These are phyloP conservation scores for Scheffersomyces coipomensis DNA, from an alignment of 805 yeast species.

Conservation along the genomic window DNA sequence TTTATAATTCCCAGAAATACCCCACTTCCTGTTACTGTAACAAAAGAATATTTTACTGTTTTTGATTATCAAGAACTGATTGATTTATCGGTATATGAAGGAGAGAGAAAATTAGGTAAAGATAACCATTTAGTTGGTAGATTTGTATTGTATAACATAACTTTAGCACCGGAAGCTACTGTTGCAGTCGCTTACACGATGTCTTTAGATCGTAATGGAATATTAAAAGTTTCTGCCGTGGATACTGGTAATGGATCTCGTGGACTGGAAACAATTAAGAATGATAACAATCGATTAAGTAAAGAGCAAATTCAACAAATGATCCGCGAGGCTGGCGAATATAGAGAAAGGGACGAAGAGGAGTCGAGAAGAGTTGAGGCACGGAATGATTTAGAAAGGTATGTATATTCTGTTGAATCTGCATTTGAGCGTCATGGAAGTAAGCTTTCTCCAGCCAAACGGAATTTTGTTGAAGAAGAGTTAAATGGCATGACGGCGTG, in stretches of 20 bases:
- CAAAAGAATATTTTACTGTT: constrained; percentile 93
- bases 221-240: constrained; percentile 79
- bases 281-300: constrained; percentile 91
- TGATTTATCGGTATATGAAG: constrained; percentile 89
- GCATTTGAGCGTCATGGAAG: too few species aligned
- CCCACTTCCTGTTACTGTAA: constrained; percentile 92
- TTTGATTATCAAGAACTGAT: constrained; percentile 97
- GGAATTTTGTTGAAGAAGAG: too few species aligned
- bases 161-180: constrained; percentile 90
- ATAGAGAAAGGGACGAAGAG: constrained; percentile 85
- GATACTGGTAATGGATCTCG: constrained; percentile 95
- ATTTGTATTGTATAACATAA: constrained; percentile 82
- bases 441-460: too few species aligned
- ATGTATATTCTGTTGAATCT: too few species aligned
- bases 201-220: constrained; percentile 86
- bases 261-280: constrained; percentile 87
- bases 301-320: constrained; percentile 95
- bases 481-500: too few species aligned
- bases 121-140: constrained; percentile 89
- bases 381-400: too few species aligned
- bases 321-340: constrained; percentile 97
- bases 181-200: constrained; percentile 91
- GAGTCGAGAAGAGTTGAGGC: constrained; percentile 79
- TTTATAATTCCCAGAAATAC: constrained; percentile 92
- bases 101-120: constrained; percentile 93